Evolutionary conservation across 176 grass and related monocot genomes (phyloP), one percentile per base, ranked within the genome.

Genomic region (Cenchrus fungigraminus): DNA sequence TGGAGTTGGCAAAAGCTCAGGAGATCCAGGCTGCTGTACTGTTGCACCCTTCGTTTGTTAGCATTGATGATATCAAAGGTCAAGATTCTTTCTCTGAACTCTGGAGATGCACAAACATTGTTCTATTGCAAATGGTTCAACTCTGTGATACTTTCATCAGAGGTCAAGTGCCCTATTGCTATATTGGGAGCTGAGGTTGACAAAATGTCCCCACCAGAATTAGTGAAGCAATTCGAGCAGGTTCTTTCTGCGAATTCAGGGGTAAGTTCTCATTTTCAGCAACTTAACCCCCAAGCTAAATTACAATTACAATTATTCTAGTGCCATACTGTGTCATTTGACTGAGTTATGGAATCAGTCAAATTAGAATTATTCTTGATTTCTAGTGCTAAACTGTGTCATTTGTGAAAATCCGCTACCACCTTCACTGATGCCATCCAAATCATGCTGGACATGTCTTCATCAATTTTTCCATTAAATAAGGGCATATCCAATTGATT

Each of bases 141-240:
- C 43, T 0, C 44, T 71, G 15, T 44, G 11, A 60, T 22, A 71
- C 64, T n/a, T 58, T 5, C 61, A 62, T 57, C 84, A 93, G 94
- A 89, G 83, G 71, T 93, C 28, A 93, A 87, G 71, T 93, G 91
- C 68, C 86, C 94, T 6, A 87, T 92, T 1, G 73, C 94, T 82
- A 50, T 95, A 83, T 88, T 95, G 71, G 94, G 91, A 83, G 94
- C 93, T 65, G 93, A 95, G 87, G 86, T 42, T 32, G 93, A 95
- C 82, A 72, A 57, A 4, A 55, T 69, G 53, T 82, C 91, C 61
- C 94, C 94, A 66, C 91, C 91, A 67, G 77, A 84, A 79, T 51
- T 93, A 58, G 68, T 95, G 1, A 95, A 95, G 80, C 84, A 95
- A 67, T 95, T 90, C 8, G 86, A 95, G 55, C 85, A 89, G 61